These are phyloP conservation scores for Myxozyma sirexii DNA, from an alignment of 805 yeast species.

Conservation along the genomic window DNA sequence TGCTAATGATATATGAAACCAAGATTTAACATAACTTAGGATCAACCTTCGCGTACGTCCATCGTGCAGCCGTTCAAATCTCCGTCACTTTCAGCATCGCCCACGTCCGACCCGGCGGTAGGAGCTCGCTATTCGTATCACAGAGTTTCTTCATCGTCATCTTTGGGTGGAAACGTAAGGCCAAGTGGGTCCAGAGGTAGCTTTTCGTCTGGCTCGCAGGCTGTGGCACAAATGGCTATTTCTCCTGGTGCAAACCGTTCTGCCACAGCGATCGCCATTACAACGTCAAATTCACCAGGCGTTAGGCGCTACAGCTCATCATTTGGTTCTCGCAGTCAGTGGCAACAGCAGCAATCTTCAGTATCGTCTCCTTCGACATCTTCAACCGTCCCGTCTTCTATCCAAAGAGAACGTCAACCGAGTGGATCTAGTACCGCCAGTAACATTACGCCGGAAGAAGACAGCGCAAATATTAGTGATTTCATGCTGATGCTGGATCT, in stretches of 20 bases:
- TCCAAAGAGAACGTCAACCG: conserved; percentile 4
- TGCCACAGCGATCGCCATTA: not conserved
- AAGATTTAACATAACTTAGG: not conserved
- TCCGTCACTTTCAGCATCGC: conserved; percentile 56
- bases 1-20: not conserved
- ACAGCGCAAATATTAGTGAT: conserved; percentile 53
- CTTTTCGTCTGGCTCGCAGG: conserved; percentile 43
- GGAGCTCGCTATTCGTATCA: conserved; percentile 46
- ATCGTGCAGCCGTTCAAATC: conserved; percentile 60
- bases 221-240: conserved; percentile 30
- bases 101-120: conserved; percentile 36
- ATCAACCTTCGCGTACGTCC: not conserved
- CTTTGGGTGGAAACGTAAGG: conserved; percentile 9
- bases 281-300: conserved; percentile 4
- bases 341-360: conserved; percentile 9
- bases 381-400: not conserved
- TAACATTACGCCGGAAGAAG: conserved; percentile 42
- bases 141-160: conserved; percentile 17
- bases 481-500: conserved; percentile 71
- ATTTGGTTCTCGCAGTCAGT: conserved; percentile 21
- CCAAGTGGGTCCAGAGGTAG: conserved; percentile 29
- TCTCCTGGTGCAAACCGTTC: conserved; percentile 6
- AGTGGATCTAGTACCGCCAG: not conserved
- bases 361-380: not conserved
- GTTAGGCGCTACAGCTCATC: conserved; percentile 25